Base-by-base conservation (phyloP, 257 asterid genomes). In the Agastache rugosa region DNA sequence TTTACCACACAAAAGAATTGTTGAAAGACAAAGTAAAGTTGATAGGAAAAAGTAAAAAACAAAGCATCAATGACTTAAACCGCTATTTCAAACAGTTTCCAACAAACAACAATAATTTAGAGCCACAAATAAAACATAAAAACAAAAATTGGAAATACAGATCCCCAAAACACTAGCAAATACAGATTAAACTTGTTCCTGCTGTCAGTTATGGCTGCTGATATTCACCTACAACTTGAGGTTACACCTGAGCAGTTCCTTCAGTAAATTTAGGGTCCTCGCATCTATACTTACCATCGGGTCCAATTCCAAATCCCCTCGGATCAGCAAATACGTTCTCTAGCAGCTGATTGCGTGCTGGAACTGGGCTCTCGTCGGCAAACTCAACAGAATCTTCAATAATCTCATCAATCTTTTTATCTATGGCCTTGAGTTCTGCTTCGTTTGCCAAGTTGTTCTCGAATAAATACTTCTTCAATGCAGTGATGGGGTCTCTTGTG, bases 261-360 rank as follows among this genome's bases (percentile, higher is more conserved):
- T 94, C 86, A 2, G 98, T 94, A 81, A 94, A 94, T 81, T 94
- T 91, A 48, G 98, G 98, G 68, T 94, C 97, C 91, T 91, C 97
- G 59, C 98, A 94, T 84, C 96, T 87, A 91, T 94, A 94, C 85
- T 79, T 88, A 15, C 98, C 98, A 74, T 91, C 96, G 11, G 98
- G 97, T 63, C 97, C 97, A 55, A 91, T 94, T 10, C 97, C 96
- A 14, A 94, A 94, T 19, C 98, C 97, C 78, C 84, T 85, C 1
- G 98, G 98, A 78, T 94, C 97, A 29, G 97, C 98, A 69, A 94
- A 94, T 11, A 94, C 98, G 51, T 94, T 94, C 84, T 91, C 97
- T 2, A 94, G 90, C 78, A 94, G 86, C 79, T 94, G 97, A 69
- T 85, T 94, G 10, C 98, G 97, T 41, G 76, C 78, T 23, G 97